Evolutionary conservation across 2,329 filamentous ascomycete genomes (phyloP).

Genomic region (Cordyceps javanica): DNA sequence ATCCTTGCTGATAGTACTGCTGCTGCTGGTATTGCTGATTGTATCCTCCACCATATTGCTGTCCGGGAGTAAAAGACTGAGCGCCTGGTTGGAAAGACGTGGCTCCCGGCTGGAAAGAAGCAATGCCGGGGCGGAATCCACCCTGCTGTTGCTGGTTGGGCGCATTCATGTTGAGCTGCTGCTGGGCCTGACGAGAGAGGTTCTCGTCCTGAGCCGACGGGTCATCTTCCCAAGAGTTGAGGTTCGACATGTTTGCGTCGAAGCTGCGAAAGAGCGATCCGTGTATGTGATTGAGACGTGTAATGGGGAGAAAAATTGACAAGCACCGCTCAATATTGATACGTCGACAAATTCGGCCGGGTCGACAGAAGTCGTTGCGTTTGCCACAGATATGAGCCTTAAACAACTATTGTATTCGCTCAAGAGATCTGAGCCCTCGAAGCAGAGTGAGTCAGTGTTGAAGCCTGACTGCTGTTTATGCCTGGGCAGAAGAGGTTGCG

Average conservation of each 20-base stretch:
- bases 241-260: conserved; percentile 64
- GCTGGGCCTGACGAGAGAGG: conserved; percentile 69
- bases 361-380: not conserved
- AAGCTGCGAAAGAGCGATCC: not conserved
- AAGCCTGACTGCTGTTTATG: conserved; percentile 8
- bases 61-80: conserved; percentile 24
- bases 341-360: not conserved
- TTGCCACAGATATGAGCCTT: not conserved
- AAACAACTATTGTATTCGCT: not conserved
- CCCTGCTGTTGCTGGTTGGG: conserved; percentile 40
- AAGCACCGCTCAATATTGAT: not conserved
- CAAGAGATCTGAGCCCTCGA: not conserved
- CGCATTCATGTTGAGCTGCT: conserved; percentile 67
- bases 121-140: conserved; percentile 53
- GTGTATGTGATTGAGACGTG: conserved; percentile 2
- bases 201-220: conserved; percentile 70
- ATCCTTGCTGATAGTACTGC: conserved; percentile 46
- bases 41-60: conserved; percentile 56
- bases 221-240: conserved; percentile 94
- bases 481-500: conserved; percentile 22
- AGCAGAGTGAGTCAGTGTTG: conserved; percentile 8
- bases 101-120: conserved; percentile 68
- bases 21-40: conserved; percentile 51
- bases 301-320: conserved; percentile 5
- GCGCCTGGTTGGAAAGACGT: conserved; percentile 62